These are phyloP conservation scores for Thraustochytrium striatum DNA, from an alignment of 352 stramenopile species.

Conservation along the genomic window DNA sequence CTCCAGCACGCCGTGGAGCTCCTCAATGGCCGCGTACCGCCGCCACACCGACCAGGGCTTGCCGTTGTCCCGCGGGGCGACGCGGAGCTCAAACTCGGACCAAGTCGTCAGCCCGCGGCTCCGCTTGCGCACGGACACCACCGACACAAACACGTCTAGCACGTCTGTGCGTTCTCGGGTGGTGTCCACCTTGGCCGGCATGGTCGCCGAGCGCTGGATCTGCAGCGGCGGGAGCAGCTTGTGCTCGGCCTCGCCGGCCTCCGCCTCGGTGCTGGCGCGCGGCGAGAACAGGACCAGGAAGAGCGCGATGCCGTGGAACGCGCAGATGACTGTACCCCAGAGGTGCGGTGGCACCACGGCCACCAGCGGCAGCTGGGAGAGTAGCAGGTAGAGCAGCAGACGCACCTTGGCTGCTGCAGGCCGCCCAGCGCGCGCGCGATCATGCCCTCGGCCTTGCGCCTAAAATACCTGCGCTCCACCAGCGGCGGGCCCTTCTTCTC, in stretches of 20 bases:
- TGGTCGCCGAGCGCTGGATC: neutral
- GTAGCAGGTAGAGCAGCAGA: constrained; percentile 3
- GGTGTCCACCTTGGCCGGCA: neutral
- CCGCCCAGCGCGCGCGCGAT: neutral
- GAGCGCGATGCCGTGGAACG: constrained; percentile 26
- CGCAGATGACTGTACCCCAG: constrained; percentile 28
- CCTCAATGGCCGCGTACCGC: constrained; percentile 5
- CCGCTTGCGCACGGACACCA: neutral
- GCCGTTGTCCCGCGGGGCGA: neutral
- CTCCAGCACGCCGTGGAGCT: constrained; percentile 28
- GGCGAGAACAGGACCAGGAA: constrained; percentile 41
- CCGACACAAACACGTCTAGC: neutral
- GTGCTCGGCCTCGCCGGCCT: neutral
- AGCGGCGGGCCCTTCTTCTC: neutral
- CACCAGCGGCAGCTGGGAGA: constrained; percentile 36
- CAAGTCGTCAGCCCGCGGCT: constrained; percentile 1
- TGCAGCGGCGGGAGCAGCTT: neutral
- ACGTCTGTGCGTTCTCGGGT: neutral
- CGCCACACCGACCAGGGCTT: constrained; percentile 31
- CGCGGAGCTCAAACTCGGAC: constrained; percentile 19
- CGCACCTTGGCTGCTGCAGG: neutral
- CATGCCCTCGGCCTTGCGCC: neutral
- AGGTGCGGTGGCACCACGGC: neutral
- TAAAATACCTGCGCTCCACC: constrained; percentile 28
- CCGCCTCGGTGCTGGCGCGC: neutral